phyloP scores from a whole-genome alignment of 257 asterid species.

The Solanum infundibuliforme region DNA sequence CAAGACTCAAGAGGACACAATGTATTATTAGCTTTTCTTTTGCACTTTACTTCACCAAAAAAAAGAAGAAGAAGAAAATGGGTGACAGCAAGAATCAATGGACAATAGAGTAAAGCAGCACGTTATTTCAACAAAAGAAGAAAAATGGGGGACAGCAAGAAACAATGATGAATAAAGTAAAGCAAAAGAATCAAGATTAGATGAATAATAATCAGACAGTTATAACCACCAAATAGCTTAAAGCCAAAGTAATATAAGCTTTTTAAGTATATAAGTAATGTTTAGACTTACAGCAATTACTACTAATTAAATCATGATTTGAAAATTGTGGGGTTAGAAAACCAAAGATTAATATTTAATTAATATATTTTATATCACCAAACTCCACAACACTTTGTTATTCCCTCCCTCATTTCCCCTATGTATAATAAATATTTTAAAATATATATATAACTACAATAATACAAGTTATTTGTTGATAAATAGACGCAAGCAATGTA shows the following conservation, averaged over 20 bases:
- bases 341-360: neutral
- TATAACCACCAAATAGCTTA: neutral
- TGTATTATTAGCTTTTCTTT: neutral
- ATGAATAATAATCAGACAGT: neutral
- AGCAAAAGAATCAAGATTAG: neutral
- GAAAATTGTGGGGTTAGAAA: neutral
- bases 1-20: neutral
- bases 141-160: neutral
- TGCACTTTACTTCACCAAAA: neutral
- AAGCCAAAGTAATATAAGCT: neutral
- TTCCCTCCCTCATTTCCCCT: neutral
- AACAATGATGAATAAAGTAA: neutral
- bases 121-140: neutral
- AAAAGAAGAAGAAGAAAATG: neutral
- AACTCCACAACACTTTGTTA: neutral
- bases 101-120: neutral
- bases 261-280: neutral
- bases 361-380: neutral
- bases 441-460: neutral
- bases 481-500: neutral
- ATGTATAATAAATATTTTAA: neutral
- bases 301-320: neutral
- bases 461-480: neutral
- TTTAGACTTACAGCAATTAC: neutral
- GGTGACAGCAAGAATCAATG: constrained; percentile 1